Evolutionary conservation across 148 eudicot species (phyloP), one percentile per base, ranked within the genome.

Genomic region (Dysphania ambrosioides): DNA sequence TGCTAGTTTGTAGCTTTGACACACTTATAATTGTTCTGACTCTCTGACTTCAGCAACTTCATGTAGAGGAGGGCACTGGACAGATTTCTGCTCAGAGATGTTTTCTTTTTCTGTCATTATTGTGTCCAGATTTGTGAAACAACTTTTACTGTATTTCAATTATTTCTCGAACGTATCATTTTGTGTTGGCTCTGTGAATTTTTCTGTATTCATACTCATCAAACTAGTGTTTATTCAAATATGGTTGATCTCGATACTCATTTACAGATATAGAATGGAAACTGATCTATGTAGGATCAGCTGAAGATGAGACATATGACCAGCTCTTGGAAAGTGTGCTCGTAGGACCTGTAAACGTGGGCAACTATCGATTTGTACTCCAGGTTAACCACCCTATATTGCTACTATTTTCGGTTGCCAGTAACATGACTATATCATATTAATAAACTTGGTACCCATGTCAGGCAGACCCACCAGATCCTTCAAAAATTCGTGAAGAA

Each of bases 401-500:
- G 23, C 38, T 30, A 8, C 24, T 36, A 27, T 36, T 55, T 62
- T 19, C 9, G 31, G 18, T 34, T 47, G 35, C 70, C 24, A 65
- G 2, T 32, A 18, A 65, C 67, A 31, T n/a, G n/a, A 24, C 11
- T 21, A 32, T 34, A 58, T 41, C 57, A 68, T 56, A 3, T 36
- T 60, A 51, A 18, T 74, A 23, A 2, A 27, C 36, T 70, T 36
- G 73, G 68, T 36, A 8, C 69, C 30, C 49, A 10, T 75, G 47
- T 30, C 87, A 94, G 98, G 97, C 98, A 64, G 97, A 94, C 65
- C 96, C 91, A 65, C 98, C 97, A 76, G 96, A 94, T 68, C 93
- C 97, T 42, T 83, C 95, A 65, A 91, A 89, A 79, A 93, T 93
- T 34, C 91, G 93, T 30, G 97, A 91, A 77, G 95, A 91, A 75